Percentiles rank a stretch among this genome's conserved stretches.
Evolutionary conservation across 805 yeast species (phyloP).

Genomic region (Starmerella bombi): DNA sequence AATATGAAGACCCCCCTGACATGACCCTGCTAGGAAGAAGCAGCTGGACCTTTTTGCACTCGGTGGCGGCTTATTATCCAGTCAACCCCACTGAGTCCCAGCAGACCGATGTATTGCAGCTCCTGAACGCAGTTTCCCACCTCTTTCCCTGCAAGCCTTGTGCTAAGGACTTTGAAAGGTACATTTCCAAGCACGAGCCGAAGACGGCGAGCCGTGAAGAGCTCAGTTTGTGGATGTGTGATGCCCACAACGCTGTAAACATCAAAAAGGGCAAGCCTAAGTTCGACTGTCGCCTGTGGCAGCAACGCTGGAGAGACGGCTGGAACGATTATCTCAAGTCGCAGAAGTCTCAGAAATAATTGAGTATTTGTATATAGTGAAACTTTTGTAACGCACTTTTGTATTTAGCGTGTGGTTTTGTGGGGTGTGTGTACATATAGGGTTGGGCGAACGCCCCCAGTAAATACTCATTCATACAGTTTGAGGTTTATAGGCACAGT

Average conservation of each 20-base stretch:
- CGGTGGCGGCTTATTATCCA: slow-evolving; percentile 84
- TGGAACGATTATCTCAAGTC: slow-evolving; percentile 44
- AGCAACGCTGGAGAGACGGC: slow-evolving; percentile 87
- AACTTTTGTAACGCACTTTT: too few species aligned
- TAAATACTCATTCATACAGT: slow-evolving; percentile 19
- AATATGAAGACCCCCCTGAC: slow-evolving; percentile 70
- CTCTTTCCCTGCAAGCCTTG: slow-evolving; percentile 92
- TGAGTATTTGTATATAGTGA: slow-evolving; percentile 1
- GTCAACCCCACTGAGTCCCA: slow-evolving; percentile 45
- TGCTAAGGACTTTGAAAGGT: slow-evolving; percentile 66
- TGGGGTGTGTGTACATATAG: too few species aligned
- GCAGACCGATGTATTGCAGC: slow-evolving; percentile 58
- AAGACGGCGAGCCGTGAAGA: slow-evolving; percentile 44
- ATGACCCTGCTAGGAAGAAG: slow-evolving; percentile 66
- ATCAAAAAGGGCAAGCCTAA: slow-evolving; percentile 67
- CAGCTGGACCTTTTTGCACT: slow-evolving; percentile 85
- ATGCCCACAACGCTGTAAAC: slow-evolving; percentile 92
- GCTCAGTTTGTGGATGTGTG: slow-evolving; percentile 83
- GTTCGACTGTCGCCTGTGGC: slow-evolving; percentile 85
- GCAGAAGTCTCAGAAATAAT: neutral
- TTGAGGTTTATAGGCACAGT: slow-evolving; percentile 71
- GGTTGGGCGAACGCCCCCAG: neutral
- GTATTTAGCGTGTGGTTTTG: too few species aligned
- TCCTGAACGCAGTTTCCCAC: slow-evolving; percentile 56
- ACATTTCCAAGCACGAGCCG: slow-evolving; percentile 37